Base-by-base conservation (phyloP, 345 rosid genomes). In the Atalantia buxifolia region DNA sequence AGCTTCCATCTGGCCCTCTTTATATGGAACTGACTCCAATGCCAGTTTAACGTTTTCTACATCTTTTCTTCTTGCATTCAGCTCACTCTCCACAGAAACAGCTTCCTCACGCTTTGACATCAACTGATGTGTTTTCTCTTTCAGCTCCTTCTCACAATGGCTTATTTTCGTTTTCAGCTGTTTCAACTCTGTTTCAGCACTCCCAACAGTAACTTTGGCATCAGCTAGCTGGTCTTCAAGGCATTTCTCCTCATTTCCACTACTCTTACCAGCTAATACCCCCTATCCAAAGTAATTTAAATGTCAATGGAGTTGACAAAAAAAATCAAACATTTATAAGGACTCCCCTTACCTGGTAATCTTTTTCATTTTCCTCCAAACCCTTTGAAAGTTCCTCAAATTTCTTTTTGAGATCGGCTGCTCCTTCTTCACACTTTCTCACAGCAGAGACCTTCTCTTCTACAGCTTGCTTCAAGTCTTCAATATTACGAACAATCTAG, bases 231-330 rank as follows among this genome's bases (percentile, higher is more conserved):
- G 99, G 88, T 96, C 98, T 83, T 96, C 95, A 72, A 96, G 91
- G 89, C 99, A 96, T 83, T 96, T 96, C 78, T 94, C 99, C 81
- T 96, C 99, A 82, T 88, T 87, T 30, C 97, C 98, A 79, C 87
- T 92, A 82, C 97, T 94, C 83, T 96, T 96, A 50, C 99, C 99
- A 89, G 95, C 98, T 74, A 94, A 86, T 67, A 96, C 89, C 35
- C 98, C 99, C 98, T 96, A 80, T 55, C 56, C 66, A 81, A 61
- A 71, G 59, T 24, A 83, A 77, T 72, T 73, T 57, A 53, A 56
- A 57, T 14, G 38, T 35, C 31, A 24, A 62, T 33, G 28, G 45
- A 6, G 60, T 38, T 25, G 65, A 69, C 76, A 63, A 30, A 69
- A 75, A 38, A 33, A 53, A 71, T 25, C 78, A 31, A 24, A 66